These are phyloP conservation scores for Eragrostis curvula DNA, from an alignment of 176 grass and related monocot genomes.

Conservation along the genomic window DNA sequence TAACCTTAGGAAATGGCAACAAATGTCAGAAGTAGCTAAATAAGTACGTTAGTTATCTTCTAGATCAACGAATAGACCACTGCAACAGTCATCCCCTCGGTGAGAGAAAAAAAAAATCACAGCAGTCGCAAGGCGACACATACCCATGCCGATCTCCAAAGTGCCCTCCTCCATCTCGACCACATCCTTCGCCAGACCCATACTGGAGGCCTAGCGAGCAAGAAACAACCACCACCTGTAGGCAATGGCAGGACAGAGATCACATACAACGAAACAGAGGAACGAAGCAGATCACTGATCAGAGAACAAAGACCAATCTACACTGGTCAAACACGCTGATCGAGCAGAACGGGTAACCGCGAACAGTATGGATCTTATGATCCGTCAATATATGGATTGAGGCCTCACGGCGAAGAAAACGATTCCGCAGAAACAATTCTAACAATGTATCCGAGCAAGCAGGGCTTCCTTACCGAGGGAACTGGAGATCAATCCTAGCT, in stretches of 20 bases:
- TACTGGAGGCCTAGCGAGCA: conserved; percentile 37
- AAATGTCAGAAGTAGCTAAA: not conserved
- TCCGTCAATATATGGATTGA: not conserved
- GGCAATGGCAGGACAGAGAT: conserved; percentile 21
- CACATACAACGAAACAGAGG: not conserved
- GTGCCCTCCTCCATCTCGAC: conserved; percentile 74
- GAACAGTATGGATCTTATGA: not conserved
- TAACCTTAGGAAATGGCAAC: not conserved
- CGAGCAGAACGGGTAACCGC: not conserved
- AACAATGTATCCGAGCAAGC: not conserved
- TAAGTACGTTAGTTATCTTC: not conserved
- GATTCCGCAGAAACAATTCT: not conserved
- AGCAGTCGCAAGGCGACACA: not conserved
- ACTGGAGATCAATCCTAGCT: not conserved
- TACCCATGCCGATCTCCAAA: conserved; percentile 91
- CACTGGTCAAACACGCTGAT: not conserved
- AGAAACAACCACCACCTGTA: conserved; percentile 35
- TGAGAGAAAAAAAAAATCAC: not conserved
- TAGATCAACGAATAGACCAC: conserved; percentile 1
- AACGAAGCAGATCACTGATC: not conserved
- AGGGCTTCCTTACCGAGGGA: not conserved
- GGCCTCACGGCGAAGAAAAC: not conserved
- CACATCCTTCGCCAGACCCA: conserved; percentile 61
- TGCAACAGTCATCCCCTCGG: not conserved
- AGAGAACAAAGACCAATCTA: not conserved